phyloP scores from a whole-genome alignment of 768 basidiomycete genomes.

The Pleurotus giganteus region DNA sequence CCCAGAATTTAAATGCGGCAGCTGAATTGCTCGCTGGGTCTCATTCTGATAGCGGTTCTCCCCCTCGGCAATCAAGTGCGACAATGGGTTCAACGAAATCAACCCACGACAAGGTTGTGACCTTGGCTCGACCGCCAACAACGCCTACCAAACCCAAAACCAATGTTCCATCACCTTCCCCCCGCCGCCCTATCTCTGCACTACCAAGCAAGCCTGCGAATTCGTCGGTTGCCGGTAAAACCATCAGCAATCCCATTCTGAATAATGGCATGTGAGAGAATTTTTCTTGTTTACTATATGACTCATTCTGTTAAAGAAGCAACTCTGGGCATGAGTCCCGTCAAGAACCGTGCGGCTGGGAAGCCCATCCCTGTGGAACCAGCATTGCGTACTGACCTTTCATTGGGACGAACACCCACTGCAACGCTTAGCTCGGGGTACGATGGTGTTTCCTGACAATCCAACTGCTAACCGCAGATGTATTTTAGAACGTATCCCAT shows the following conservation, averaged over 20 bases:
- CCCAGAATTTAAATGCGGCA: constrained; percentile 73
- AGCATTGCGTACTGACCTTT: constrained; percentile 20
- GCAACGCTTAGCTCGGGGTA: constrained; percentile 66
- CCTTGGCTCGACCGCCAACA: constrained; percentile 21
- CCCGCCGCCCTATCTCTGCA: constrained; percentile 41
- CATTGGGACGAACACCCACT: constrained; percentile 25
- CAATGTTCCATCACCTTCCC: constrained; percentile 36
- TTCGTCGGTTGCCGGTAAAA: constrained; percentile 56
- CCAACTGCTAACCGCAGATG: constrained; percentile 12
- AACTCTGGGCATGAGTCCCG: constrained; percentile 71
- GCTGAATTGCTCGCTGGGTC: constrained; percentile 58
- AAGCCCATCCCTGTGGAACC: constrained; percentile 62
- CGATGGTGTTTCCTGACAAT: constrained; percentile 22
- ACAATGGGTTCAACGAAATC: constrained; percentile 13
- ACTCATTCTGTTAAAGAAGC: constrained; percentile 44
- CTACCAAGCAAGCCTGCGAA: constrained; percentile 32
- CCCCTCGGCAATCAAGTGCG: constrained; percentile 8
- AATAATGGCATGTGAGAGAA: constrained; percentile 55
- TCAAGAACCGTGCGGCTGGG: constrained; percentile 59
- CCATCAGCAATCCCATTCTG: constrained; percentile 66
- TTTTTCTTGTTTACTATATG: constrained; percentile 2
- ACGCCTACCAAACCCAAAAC: constrained; percentile 26
- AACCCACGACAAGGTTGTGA: constrained; percentile 16
- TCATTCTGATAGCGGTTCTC: constrained; percentile 38
- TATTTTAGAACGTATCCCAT: constrained; percentile 64